These are phyloP conservation scores for Oemleria cerasiformis DNA, from an alignment of 306 rosid genomes.

Conservation along the genomic window DNA sequence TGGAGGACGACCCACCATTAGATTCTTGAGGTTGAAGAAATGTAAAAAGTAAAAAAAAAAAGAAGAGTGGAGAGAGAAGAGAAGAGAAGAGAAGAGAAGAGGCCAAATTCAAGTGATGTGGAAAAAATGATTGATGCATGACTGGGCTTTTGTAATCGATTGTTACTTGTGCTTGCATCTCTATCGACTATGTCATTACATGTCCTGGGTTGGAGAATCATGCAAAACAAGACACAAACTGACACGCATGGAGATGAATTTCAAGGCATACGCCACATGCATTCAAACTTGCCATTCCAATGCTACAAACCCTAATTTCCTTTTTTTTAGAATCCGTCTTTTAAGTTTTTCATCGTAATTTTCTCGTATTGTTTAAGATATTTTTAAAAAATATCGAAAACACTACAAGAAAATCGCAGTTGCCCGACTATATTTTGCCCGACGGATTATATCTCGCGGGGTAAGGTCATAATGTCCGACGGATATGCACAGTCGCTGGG, in stretches of 20 bases:
- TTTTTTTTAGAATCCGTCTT: too few relatives aligned
- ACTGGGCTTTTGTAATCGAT: conserved; percentile 10
- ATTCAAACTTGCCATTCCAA: neutral
- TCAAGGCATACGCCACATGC: neutral
- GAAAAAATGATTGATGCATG: conserved; percentile 38
- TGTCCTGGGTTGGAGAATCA: conserved; percentile 26
- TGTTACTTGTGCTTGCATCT: conserved; percentile 25
- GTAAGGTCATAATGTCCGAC: too few relatives aligned
- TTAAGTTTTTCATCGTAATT: too few relatives aligned
- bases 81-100: neutral
- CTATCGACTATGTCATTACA: conserved; percentile 11
- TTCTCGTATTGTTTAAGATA: too few relatives aligned
- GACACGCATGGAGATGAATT: neutral
- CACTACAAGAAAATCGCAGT: too few relatives aligned
- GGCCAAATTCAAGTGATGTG: conserved; percentile 20
- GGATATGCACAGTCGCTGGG: too few relatives aligned
- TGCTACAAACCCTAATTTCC: too few relatives aligned
- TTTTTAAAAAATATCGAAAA: too few relatives aligned
- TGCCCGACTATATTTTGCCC: too few relatives aligned
- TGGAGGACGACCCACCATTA: conserved; percentile 12
- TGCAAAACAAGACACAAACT: conserved; percentile 9
- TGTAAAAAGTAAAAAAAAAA: neutral
- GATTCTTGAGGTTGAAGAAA: conserved; percentile 18
- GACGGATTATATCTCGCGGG: too few relatives aligned
- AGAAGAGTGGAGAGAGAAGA: neutral